Conservation (phyloP, 1,284 basidiomycete genomes). For the Papiliotrema nemorosa region DNA sequence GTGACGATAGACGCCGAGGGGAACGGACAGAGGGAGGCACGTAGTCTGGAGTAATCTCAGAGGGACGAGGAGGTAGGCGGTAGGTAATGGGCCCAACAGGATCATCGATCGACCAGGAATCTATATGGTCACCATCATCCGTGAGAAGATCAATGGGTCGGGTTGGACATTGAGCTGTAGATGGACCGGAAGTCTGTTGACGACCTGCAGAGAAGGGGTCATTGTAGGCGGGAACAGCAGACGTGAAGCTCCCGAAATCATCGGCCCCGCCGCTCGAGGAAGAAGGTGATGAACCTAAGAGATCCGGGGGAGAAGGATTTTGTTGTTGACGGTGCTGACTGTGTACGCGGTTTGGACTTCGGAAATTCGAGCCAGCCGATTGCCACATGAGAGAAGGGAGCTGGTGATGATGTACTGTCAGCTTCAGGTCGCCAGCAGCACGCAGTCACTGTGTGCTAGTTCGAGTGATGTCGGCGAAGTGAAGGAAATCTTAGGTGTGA, state of each 20-base stretch:
- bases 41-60: constrained; percentile 31
- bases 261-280: too few species aligned
- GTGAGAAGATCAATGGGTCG: background rate
- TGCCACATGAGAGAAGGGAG: background rate
- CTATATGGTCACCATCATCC: background rate
- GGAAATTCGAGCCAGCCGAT: background rate
- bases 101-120: background rate
- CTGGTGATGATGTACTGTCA: too few species aligned
- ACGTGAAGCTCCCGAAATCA: too few species aligned
- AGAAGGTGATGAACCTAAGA: background rate
- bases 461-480: too few species aligned
- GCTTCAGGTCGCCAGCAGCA: too few species aligned
- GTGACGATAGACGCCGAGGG: constrained; percentile 22
- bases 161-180: background rate
- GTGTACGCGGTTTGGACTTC: constrained; percentile 7
- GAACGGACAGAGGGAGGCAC: constrained; percentile 13
- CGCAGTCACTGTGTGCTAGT: too few species aligned
- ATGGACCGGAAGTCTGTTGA: background rate
- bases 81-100: constrained; percentile 13
- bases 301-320: constrained; percentile 6
- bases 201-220: too few species aligned
- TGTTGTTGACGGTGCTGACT: too few species aligned
- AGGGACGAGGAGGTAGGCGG: constrained; percentile 28
- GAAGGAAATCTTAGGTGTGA: too few species aligned
- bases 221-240: too few species aligned